These are phyloP conservation scores for Diddensiella transvaalensis DNA, from an alignment of 805 yeast species.

Conservation along the genomic window DNA sequence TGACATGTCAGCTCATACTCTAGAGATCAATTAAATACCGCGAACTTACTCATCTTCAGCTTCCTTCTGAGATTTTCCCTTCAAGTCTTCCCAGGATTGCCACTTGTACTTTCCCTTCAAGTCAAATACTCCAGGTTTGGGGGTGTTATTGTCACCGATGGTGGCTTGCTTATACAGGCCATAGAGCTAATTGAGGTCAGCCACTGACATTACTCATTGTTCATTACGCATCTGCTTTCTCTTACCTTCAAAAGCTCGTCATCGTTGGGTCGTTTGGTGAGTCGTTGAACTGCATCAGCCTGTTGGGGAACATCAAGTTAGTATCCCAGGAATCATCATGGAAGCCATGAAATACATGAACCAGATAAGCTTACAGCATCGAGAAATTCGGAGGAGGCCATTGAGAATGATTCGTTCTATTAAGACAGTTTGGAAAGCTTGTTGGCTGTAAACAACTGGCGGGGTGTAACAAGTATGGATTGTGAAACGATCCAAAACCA, in stretches of 20 bases:
- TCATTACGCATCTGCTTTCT: neutral
- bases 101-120: slow-evolving; percentile 95
- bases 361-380: slow-evolving; percentile 28
- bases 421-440: too few relatives aligned
- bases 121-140: slow-evolving; percentile 88
- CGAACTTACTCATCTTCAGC: slow-evolving; percentile 69
- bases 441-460: too few relatives aligned
- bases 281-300: slow-evolving; percentile 78
- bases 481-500: too few relatives aligned
- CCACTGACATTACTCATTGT: neutral
- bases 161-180: slow-evolving; percentile 97
- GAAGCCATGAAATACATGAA: neutral
- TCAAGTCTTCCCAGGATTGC: slow-evolving; percentile 90
- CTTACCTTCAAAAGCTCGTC: slow-evolving; percentile 69
- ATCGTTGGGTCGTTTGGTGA: slow-evolving; percentile 75
- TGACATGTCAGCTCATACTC: neutral
- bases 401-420: too few relatives aligned
- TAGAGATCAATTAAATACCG: neutral
- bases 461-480: too few relatives aligned
- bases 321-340: too few relatives aligned
- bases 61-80: slow-evolving; percentile 83
- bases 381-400: slow-evolving; percentile 38
- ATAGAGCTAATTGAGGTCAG: slow-evolving; percentile 47
- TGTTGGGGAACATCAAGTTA: too few relatives aligned
- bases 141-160: slow-evolving; percentile 84